Evolutionary conservation across 106 monocot species (phyloP).

Genomic region (Dendrobium officinale): DNA sequence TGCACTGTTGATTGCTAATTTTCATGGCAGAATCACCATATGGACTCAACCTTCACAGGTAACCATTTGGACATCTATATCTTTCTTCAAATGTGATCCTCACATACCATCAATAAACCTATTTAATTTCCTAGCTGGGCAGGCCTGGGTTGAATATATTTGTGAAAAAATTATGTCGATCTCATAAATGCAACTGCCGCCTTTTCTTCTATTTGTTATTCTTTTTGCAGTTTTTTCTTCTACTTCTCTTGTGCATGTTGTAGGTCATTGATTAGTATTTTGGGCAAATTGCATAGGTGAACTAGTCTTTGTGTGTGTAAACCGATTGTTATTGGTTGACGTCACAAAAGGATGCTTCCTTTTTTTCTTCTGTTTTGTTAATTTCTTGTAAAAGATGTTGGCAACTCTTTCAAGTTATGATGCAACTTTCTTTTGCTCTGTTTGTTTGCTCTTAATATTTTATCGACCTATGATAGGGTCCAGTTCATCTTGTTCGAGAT

Average conservation of each 20-base stretch:
- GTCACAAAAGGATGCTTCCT: neutral
- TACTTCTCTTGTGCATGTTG: neutral
- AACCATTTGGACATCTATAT: neutral
- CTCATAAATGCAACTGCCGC: neutral
- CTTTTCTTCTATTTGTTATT: neutral
- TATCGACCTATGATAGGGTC: constrained; percentile 39
- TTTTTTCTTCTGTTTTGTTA: neutral
- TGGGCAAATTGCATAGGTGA: neutral
- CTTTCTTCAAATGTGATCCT: neutral
- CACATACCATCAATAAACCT: neutral
- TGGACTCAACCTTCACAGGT: constrained; percentile 96
- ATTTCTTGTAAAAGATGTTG: neutral
- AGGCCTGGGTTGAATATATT: neutral
- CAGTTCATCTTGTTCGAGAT: constrained; percentile 90
- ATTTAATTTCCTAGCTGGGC: neutral
- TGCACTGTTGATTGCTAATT: constrained; percentile 89
- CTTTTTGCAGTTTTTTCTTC: neutral
- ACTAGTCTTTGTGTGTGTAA: neutral
- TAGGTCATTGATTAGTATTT: neutral
- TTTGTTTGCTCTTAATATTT: neutral
- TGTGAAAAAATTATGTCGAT: neutral
- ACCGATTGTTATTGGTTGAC: neutral
- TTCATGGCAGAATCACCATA: constrained; percentile 87
- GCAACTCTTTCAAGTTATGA: neutral
- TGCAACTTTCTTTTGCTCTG: neutral